Percentiles rank a stretch among this genome's conserved stretches.
phyloP scores from a whole-genome alignment of 2,329 filamentous ascomycete genomes.

The Neoscytalidium dimidiatum region DNA sequence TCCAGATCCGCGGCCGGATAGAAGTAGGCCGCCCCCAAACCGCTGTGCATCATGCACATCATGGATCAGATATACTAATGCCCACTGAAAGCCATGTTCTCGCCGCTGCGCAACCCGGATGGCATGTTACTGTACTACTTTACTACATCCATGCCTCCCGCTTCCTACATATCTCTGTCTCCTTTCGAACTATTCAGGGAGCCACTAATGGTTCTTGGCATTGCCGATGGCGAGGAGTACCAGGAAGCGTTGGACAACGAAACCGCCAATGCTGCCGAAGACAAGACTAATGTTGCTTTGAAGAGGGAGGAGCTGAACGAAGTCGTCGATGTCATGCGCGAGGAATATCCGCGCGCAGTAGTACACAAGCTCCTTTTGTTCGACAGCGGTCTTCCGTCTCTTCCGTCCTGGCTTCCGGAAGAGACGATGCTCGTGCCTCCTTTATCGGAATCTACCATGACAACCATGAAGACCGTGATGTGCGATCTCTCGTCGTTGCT shows the following conservation, averaged over 20 bases:
- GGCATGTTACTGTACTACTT: constrained; percentile 89
- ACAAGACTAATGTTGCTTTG: constrained; percentile 22
- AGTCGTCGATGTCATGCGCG: constrained; percentile 70
- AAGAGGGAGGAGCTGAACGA: constrained; percentile 45
- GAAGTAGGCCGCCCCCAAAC: constrained; percentile 62
- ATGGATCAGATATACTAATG: too few relatives aligned
- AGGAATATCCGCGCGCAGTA: constrained; percentile 73
- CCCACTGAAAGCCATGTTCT: constrained; percentile 76
- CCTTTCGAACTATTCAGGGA: constrained; percentile 92
- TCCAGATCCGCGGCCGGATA: constrained; percentile 79
- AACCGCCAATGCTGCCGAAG: constrained; percentile 26
- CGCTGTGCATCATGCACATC: background rate
- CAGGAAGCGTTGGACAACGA: constrained; percentile 52
- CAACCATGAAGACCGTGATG: constrained; percentile 60
- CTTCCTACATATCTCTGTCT: constrained; percentile 75
- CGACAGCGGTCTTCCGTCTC: constrained; percentile 48
- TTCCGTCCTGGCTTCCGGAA: constrained; percentile 53
- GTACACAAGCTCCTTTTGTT: constrained; percentile 81
- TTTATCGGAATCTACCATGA: constrained; percentile 66
- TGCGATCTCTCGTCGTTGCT: constrained; percentile 48
- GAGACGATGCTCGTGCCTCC: constrained; percentile 73
- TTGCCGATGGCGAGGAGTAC: constrained; percentile 77
- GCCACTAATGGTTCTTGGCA: constrained; percentile 77
- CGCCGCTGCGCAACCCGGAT: constrained; percentile 81
- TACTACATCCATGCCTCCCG: constrained; percentile 75